Conservation (phyloP, 805 yeast genomes). For the Kodamaea leandrae region DNA sequence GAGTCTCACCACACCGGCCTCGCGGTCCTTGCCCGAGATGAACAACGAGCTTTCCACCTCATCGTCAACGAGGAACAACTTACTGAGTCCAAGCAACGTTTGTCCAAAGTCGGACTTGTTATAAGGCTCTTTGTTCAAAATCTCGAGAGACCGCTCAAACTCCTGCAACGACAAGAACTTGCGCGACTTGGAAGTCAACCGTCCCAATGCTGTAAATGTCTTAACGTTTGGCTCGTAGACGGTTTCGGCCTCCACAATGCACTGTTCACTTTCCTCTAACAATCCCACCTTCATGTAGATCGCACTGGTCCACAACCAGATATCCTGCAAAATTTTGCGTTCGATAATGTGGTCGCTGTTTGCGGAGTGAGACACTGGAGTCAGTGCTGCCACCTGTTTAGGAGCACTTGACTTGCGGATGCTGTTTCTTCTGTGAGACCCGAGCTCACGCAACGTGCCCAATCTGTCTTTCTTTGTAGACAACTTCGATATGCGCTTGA, state of each 20-base stretch:
- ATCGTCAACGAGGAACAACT: slow-evolving; percentile 46
- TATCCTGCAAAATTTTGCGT: slow-evolving; percentile 46
- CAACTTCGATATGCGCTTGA: slow-evolving; percentile 17
- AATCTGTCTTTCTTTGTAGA: slow-evolving; percentile 6
- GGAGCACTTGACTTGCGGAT: not conserved
- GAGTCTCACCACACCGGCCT: slow-evolving; percentile 60
- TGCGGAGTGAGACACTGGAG: not conserved
- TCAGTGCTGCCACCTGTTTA: not conserved
- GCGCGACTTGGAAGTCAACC: slow-evolving; percentile 40
- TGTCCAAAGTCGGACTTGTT: slow-evolving; percentile 41
- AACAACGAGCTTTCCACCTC: slow-evolving; percentile 36
- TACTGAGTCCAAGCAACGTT: slow-evolving; percentile 55
- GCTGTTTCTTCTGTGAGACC: slow-evolving; percentile 3
- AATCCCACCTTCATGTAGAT: slow-evolving; percentile 58
- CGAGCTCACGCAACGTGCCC: slow-evolving; percentile 7
- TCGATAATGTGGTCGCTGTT: slow-evolving; percentile 20
- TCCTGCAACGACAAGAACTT: slow-evolving; percentile 56
- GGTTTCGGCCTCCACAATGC: slow-evolving; percentile 68
- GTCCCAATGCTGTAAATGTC: slow-evolving; percentile 51
- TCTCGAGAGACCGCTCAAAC: slow-evolving; percentile 60
- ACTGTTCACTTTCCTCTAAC: slow-evolving; percentile 60
- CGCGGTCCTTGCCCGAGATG: slow-evolving; percentile 52
- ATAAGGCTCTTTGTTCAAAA: slow-evolving; percentile 22
- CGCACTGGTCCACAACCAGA: slow-evolving; percentile 76
- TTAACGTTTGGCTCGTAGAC: slow-evolving; percentile 44